Evolutionary conservation across 1,284 basidiomycete species (phyloP).

Genomic region (Melampsora larici-populina): DNA sequence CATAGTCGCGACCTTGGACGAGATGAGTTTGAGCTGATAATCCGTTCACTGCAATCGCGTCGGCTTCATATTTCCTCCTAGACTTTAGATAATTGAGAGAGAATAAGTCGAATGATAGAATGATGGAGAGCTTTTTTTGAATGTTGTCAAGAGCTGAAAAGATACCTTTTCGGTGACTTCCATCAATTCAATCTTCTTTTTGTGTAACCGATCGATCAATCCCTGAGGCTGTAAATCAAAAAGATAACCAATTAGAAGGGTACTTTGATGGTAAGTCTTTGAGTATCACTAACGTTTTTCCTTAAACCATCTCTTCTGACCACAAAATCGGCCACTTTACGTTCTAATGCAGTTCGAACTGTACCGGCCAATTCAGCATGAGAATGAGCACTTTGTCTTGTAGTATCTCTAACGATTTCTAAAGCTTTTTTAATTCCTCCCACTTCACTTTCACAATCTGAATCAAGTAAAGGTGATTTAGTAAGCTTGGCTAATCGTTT

Average conservation of each 20-base stretch:
- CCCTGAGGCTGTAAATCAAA: slow-evolving; percentile 60
- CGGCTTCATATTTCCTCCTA: slow-evolving; percentile 87
- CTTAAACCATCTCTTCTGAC: slow-evolving; percentile 48
- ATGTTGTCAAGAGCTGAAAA: neutral
- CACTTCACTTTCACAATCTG: slow-evolving; percentile 43
- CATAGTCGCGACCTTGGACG: slow-evolving; percentile 88
- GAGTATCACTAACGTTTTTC: slow-evolving; percentile 48
- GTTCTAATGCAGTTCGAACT: slow-evolving; percentile 74
- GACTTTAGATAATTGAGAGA: slow-evolving; percentile 58
- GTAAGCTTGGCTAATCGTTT: slow-evolving; percentile 79
- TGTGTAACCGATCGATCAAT: slow-evolving; percentile 79
- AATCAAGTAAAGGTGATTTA: slow-evolving; percentile 67
- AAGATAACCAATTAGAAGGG: neutral
- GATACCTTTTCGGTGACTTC: slow-evolving; percentile 69
- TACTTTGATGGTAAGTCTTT: neutral
- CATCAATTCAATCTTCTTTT: slow-evolving; percentile 78
- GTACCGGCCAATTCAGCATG: slow-evolving; percentile 70
- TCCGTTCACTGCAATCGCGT: slow-evolving; percentile 91
- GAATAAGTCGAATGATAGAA: neutral
- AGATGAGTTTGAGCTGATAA: slow-evolving; percentile 90
- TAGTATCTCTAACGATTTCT: slow-evolving; percentile 74
- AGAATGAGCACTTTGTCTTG: slow-evolving; percentile 71
- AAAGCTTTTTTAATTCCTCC: slow-evolving; percentile 76
- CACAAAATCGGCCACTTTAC: slow-evolving; percentile 50
- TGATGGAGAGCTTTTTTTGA: neutral